Evolutionary conservation across 2,329 filamentous ascomycete genomes (phyloP), one percentile per base, ranked within the genome.

Genomic region (Epichloe baconii): DNA sequence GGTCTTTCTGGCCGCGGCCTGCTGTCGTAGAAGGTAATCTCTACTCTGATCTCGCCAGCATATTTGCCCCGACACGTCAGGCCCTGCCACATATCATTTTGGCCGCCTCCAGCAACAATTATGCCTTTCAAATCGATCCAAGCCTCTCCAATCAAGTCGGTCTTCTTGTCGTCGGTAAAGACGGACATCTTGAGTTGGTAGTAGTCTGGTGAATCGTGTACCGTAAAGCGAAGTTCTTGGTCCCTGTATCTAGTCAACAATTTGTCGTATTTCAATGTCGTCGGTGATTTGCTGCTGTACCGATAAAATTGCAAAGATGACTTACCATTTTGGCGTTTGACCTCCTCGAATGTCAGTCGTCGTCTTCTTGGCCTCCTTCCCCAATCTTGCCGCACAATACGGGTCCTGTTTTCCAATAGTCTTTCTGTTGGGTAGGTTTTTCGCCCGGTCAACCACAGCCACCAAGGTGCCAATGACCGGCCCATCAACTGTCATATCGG

Each of bases 401-500:
- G 93, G 91, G 65, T 97, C 90, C 71, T 98, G 93, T 71, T 98
- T 98, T 51, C 93, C 93, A 75, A 98, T 96, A 5, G 89, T 93
- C 74, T 95, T 95, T 59, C 89, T 75, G 70, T 98, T 98, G 48
- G 93, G 93, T 59, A 98, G 72, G 66, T 98, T 98, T 79, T 95
- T 97, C 49, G 90, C 93, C 59, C 90, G 80, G 71, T 98, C 93
- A 62, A 97, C 81, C 61, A 98, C 84, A 52, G 89, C 79, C 45
- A 98, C 88, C 59, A 98, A 75, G 2, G 90, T 97, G 58, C 93
- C 93, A 62, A 98, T 96, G 54, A 87, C 77, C 3, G 93, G 91
- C 1, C 93, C 93, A 66, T 97, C 91, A 52, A 95, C 80, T 19
- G 83, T 87, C 83, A 95, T 89, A 70, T 96, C 90, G 47, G 90